These are phyloP conservation scores for Plasmodium chabaudi DNA, from an alignment of 169 alveolate species.

Conservation along the genomic window DNA sequence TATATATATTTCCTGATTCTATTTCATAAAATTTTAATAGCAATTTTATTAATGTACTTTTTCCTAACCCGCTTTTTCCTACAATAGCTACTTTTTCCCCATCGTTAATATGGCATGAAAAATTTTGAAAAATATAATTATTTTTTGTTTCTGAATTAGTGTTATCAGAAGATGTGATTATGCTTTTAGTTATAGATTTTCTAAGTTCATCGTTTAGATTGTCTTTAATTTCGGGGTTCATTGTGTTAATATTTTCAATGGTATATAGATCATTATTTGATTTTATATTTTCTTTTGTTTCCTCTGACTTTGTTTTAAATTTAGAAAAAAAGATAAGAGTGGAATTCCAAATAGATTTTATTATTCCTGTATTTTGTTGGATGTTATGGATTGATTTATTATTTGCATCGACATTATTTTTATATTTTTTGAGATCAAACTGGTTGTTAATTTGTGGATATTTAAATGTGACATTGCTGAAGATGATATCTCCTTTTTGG, in stretches of 20 bases:
- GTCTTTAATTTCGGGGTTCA: not conserved
- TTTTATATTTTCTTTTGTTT: not conserved
- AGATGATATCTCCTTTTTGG: slow-evolving; percentile 35
- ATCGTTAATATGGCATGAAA: slow-evolving; percentile 44
- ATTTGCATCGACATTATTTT: not conserved
- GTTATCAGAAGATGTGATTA: no score
- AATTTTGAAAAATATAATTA: slow-evolving; percentile 63
- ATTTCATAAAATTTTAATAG: slow-evolving; percentile 94
- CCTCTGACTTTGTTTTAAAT: not conserved
- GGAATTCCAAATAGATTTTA: no score
- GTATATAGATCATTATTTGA: not conserved
- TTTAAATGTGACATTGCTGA: slow-evolving; percentile 52
- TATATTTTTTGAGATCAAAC: slow-evolving; percentile 2
- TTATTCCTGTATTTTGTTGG: not conserved
- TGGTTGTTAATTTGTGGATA: slow-evolving; percentile 39
- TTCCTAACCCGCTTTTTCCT: slow-evolving; percentile 97
- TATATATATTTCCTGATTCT: slow-evolving; percentile 85
- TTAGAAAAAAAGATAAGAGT: no score
- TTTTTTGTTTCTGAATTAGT: not conserved
- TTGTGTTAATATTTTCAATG: not conserved
- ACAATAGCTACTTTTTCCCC: slow-evolving; percentile 75
- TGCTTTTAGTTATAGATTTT: not conserved
- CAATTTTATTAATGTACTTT: slow-evolving; percentile 93
- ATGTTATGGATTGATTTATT: not conserved
- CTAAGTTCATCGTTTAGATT: not conserved